These are phyloP conservation scores for Calonectria pauciramosa DNA, from an alignment of 2,329 filamentous ascomycete genomes.

Conservation along the genomic window DNA sequence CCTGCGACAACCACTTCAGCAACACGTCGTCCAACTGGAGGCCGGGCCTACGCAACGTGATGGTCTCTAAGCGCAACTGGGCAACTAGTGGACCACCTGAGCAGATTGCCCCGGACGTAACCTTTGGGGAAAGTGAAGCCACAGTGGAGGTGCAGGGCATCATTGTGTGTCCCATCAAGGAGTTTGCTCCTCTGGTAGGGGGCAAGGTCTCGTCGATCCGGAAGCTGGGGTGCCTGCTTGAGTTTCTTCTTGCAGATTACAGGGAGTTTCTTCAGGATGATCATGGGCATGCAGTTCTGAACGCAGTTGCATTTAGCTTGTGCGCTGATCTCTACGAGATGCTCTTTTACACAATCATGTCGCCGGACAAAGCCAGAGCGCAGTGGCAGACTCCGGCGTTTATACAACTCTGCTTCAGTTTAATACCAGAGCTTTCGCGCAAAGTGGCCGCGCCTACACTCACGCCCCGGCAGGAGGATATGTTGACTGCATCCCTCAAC, in stretches of 20 bases:
- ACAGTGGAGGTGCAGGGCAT: conserved; percentile 2
- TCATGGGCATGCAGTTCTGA: background rate
- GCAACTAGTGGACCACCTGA: background rate
- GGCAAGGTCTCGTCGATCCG: background rate
- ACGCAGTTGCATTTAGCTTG: background rate
- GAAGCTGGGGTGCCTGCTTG: background rate
- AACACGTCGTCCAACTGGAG: conserved; percentile 1
- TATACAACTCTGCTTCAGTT: background rate
- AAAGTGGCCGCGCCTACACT: background rate
- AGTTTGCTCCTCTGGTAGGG: background rate
- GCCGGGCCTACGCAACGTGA: background rate
- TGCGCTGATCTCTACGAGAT: background rate
- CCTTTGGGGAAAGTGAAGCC: background rate
- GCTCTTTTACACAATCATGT: conserved; percentile 2
- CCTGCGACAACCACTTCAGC: background rate
- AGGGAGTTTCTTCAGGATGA: background rate
- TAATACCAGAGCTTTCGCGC: background rate
- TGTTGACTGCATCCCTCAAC: background rate
- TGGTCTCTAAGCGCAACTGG: background rate
- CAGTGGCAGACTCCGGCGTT: background rate
- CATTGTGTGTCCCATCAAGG: background rate
- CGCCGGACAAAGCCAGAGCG: background rate
- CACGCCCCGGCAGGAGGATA: background rate
- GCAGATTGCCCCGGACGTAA: background rate
- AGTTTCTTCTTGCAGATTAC: background rate